Conservation (phyloP, 2,329 filamentous ascomycete genomes). For the Talaromyces sp. region DNA sequence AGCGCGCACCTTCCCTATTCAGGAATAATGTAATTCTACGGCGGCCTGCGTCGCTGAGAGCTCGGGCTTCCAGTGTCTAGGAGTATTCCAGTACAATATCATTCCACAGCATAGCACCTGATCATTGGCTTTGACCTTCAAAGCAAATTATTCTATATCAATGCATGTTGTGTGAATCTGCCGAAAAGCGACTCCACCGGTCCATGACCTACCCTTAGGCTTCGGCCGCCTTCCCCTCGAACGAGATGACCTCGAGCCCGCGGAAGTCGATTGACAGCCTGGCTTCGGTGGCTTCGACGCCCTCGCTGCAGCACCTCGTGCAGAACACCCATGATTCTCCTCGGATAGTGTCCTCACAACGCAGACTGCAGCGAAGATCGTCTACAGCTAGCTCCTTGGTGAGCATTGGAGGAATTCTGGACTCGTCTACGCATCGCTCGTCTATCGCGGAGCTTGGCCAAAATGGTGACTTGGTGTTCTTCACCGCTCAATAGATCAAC, state of each 20-base stretch:
- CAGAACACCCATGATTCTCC: constrained; percentile 37
- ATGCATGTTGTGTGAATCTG: background rate
- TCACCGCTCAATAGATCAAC: constrained; percentile 9
- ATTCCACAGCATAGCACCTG: background rate
- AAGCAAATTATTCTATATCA: background rate
- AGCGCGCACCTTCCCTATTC: constrained; percentile 15
- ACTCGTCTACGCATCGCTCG: constrained; percentile 59
- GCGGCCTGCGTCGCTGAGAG: constrained; percentile 16
- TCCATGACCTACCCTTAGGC: constrained; percentile 17
- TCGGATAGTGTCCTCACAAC: constrained; percentile 31
- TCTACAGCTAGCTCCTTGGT: constrained; percentile 85
- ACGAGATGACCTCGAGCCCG: constrained; percentile 59
- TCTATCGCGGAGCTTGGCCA: constrained; percentile 71
- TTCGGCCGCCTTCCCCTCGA: constrained; percentile 20
- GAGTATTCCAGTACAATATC: background rate
- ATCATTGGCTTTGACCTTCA: background rate
- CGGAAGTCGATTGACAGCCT: constrained; percentile 65
- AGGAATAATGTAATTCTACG: constrained; percentile 16
- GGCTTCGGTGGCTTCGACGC: constrained; percentile 52
- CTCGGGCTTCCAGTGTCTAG: constrained; percentile 1
- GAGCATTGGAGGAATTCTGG: constrained; percentile 79
- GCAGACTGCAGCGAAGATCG: constrained; percentile 56
- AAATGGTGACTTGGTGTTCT: constrained; percentile 58
- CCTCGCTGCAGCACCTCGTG: constrained; percentile 50
- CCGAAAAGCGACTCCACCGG: background rate